These are phyloP conservation scores for Auricularia sp. DNA, from an alignment of 768 basidiomycete genomes.

Conservation along the genomic window DNA sequence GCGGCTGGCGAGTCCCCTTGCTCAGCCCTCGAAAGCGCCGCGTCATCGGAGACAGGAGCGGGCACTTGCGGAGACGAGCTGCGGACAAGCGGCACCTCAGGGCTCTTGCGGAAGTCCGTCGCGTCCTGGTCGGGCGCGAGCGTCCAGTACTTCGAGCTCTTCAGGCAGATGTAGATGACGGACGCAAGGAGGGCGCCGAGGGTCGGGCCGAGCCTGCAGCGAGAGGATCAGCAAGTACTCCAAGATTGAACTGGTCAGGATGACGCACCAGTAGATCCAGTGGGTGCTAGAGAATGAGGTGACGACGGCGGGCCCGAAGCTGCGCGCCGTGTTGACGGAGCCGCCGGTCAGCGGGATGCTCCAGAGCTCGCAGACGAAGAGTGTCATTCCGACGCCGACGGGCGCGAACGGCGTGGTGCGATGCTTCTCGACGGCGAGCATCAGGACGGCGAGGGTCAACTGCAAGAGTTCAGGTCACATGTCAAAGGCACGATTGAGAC, in stretches of 20 bases:
- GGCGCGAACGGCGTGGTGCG: slow-evolving; percentile 33
- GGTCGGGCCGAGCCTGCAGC: slow-evolving; percentile 41
- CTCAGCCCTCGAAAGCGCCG: too few species aligned
- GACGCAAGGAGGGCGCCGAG: slow-evolving; percentile 53
- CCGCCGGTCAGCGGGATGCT: slow-evolving; percentile 37
- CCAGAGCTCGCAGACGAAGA: slow-evolving; percentile 54
- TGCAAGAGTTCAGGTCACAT: neutral
- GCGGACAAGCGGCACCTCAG: neutral
- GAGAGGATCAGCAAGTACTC: too few species aligned
- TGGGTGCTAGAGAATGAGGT: slow-evolving; percentile 42
- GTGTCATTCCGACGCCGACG: slow-evolving; percentile 55
- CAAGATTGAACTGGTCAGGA: too few species aligned
- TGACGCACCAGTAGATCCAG: slow-evolving; percentile 33
- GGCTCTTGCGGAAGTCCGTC: slow-evolving; percentile 17
- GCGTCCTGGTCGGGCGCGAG: slow-evolving; percentile 43
- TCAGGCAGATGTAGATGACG: slow-evolving; percentile 47
- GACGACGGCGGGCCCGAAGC: slow-evolving; percentile 62
- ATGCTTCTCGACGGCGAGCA: slow-evolving; percentile 16
- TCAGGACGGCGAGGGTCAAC: slow-evolving; percentile 10
- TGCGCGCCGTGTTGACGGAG: slow-evolving; percentile 56
- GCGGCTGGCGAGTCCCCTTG: too few species aligned
- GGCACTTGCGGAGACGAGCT: too few species aligned
- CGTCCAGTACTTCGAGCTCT: slow-evolving; percentile 44
- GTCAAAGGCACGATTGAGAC: slow-evolving; percentile 16
- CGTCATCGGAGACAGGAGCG: too few species aligned